Evolutionary conservation across 805 yeast genomes (phyloP).

Genomic region (Candida khao-thaluensis): DNA sequence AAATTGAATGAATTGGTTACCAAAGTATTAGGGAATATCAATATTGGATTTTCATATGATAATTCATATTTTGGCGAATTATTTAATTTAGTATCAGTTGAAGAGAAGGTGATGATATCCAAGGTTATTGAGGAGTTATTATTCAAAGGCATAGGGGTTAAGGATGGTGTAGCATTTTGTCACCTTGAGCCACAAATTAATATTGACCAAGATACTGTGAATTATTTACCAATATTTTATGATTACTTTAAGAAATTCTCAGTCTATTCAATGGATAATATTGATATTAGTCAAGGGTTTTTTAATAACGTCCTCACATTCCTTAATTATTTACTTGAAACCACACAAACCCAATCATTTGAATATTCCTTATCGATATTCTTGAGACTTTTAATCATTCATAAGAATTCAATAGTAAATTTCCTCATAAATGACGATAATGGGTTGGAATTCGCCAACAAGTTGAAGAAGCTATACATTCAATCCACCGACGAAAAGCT

Average conservation of each 20-base stretch:
- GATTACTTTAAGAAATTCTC: conserved; percentile 50
- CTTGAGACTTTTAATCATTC: conserved; percentile 57
- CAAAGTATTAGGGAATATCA: conserved; percentile 19
- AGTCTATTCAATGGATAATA: conserved; percentile 26
- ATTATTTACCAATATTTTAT: conserved; percentile 22
- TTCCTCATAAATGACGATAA: conserved; percentile 32
- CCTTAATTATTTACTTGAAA: conserved; percentile 10
- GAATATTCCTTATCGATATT: conserved; percentile 43
- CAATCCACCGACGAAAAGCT: conserved; percentile 42
- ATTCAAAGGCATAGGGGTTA: conserved; percentile 13
- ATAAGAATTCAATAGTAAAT: conserved; percentile 49
- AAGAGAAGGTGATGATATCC: conserved; percentile 25
- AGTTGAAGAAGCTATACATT: conserved; percentile 44
- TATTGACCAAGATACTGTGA: background rate
- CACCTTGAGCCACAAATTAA: too few relatives aligned
- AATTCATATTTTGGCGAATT: conserved; percentile 43
- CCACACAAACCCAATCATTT: background rate
- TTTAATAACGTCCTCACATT: conserved; percentile 24
- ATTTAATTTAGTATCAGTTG: conserved; percentile 32
- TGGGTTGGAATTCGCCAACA: conserved; percentile 9
- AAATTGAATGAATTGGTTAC: conserved; percentile 17
- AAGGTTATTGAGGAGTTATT: conserved; percentile 28
- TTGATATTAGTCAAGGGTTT: conserved; percentile 20
- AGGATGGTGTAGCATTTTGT: conserved; percentile 1
- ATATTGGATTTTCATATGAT: conserved; percentile 25